Conservation (phyloP, 2,329 filamentous ascomycete species). For the Aspergillus pseudotamarii region DNA sequence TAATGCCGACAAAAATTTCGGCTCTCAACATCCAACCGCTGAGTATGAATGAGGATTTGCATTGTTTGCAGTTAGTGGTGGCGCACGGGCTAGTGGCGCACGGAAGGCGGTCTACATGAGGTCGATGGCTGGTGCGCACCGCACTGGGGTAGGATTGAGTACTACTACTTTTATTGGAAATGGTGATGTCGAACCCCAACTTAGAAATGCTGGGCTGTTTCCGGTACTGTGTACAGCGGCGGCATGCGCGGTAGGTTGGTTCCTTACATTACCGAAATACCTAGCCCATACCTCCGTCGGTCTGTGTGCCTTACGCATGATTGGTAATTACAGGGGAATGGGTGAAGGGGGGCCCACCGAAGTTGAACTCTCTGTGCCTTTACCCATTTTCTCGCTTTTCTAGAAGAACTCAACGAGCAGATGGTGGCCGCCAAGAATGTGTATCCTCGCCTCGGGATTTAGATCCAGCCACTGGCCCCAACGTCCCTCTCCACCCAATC, state of each 20-base stretch:
- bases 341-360: constrained; percentile 6
- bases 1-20: constrained; percentile 16
- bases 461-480: constrained; percentile 4
- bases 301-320: not conserved
- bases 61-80: constrained; percentile 7
- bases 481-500: constrained; percentile 6
- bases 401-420: constrained; percentile 18
- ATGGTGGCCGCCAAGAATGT: not conserved
- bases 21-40: constrained; percentile 4
- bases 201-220: constrained; percentile 4
- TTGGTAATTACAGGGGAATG: constrained; percentile 6
- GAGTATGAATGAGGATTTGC: constrained; percentile 16
- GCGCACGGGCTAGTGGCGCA: constrained; percentile 5
- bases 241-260: constrained; percentile 12
- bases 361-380: constrained; percentile 13
- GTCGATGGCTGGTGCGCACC: not conserved
- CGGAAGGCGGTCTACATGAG: not conserved
- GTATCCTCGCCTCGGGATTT: constrained; percentile 9
- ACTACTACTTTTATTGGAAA: not conserved
- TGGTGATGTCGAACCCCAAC: constrained; percentile 4
- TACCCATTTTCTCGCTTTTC: constrained; percentile 13
- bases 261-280: constrained; percentile 7
- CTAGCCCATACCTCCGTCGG: not conserved
- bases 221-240: constrained; percentile 3
- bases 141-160: not conserved